phyloP scores from a whole-genome alignment of 441 rosid species.

The Manihot esculenta region DNA sequence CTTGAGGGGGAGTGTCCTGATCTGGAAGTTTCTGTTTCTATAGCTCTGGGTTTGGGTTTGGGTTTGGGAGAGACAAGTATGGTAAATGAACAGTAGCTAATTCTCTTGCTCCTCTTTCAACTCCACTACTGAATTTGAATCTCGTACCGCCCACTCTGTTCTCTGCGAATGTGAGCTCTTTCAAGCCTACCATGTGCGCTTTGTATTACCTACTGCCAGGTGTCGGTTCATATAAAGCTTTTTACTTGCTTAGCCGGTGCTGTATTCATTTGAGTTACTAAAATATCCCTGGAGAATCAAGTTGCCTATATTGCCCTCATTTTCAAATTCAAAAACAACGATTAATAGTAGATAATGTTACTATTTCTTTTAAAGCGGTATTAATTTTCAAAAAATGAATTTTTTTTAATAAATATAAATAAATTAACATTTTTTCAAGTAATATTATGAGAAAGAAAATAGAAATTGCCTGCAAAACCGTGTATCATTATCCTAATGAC shows the following conservation, averaged over 20 bases:
- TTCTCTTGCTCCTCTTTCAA: constrained; percentile 10
- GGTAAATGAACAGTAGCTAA: too few species aligned
- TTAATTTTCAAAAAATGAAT: too few species aligned
- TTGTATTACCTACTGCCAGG: constrained; percentile 18
- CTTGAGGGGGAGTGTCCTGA: constrained; percentile 10
- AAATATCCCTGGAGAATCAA: neutral
- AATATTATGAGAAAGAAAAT: too few species aligned
- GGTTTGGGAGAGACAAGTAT: neutral
- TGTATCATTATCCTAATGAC: too few species aligned
- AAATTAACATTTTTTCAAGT: too few species aligned
- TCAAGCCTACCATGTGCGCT: constrained; percentile 22
- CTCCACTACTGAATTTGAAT: constrained; percentile 22
- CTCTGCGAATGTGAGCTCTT: neutral
- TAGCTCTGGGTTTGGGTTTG: constrained; percentile 8
- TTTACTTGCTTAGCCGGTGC: constrained; percentile 14
- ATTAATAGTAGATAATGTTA: too few species aligned
- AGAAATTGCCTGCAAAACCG: too few species aligned
- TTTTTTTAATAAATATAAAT: too few species aligned
- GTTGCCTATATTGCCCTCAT: neutral
- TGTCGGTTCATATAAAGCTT: constrained; percentile 16
- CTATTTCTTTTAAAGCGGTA: too few species aligned
- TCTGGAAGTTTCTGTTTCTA: constrained; percentile 31
- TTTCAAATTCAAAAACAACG: too few species aligned
- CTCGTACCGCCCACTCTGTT: constrained; percentile 28
- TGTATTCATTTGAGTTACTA: neutral